Conservation (phyloP, 306 rosid genomes). For the Fragaria nilgerrensis region DNA sequence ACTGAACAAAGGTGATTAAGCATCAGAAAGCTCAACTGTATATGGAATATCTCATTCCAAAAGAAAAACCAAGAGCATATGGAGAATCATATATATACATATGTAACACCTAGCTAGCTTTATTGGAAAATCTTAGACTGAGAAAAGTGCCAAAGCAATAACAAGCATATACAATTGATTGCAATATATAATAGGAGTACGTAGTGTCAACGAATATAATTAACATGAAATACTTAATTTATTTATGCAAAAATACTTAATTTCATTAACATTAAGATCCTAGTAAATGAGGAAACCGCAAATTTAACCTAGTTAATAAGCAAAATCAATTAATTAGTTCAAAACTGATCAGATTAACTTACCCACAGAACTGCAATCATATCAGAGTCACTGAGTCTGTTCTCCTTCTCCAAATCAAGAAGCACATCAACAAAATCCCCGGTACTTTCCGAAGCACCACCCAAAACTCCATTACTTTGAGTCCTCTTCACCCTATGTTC, state of each 20-base stretch:
- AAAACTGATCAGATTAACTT: constrained; percentile 5
- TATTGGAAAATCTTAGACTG: not conserved
- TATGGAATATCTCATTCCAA: not conserved
- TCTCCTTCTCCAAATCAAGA: constrained; percentile 63
- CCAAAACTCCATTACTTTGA: not conserved
- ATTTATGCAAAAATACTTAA: too few species aligned
- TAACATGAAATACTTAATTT: not conserved
- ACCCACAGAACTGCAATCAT: constrained; percentile 91
- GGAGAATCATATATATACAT: not conserved
- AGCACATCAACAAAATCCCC: constrained; percentile 76
- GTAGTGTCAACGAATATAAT: not conserved
- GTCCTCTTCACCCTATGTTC: constrained; percentile 46
- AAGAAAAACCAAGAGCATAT: not conserved
- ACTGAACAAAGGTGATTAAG: not conserved
- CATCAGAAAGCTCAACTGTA: not conserved
- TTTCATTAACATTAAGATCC: not conserved
- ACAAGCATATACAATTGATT: not conserved
- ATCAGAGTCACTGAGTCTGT: constrained; percentile 57
- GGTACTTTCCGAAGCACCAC: not conserved
- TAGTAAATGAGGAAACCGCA: not conserved
- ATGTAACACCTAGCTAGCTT: not conserved
- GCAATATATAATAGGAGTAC: not conserved
- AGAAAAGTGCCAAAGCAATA: not conserved
- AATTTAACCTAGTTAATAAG: not conserved
- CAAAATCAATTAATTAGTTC: not conserved